Evolutionary conservation across 2,329 filamentous ascomycete genomes (phyloP).

Genomic region (Orbilia quercus): DNA sequence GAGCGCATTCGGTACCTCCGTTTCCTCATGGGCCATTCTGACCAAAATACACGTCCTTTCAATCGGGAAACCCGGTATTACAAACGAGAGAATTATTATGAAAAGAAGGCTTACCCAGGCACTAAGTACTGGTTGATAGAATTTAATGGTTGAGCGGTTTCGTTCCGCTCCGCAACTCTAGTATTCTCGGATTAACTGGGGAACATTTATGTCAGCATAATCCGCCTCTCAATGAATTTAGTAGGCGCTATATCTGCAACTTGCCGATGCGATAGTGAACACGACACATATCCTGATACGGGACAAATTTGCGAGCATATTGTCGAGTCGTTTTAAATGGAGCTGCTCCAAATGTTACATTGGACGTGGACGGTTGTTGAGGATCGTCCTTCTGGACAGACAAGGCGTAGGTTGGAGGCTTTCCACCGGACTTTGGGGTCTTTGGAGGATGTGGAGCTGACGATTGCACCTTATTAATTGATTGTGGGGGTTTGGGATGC

Average conservation of each 20-base stretch:
- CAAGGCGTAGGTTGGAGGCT: neutral
- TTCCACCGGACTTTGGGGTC: constrained; percentile 2
- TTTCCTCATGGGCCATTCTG: neutral
- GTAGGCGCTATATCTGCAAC: constrained; percentile 1
- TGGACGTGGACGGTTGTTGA: constrained; percentile 22
- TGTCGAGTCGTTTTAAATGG: constrained; percentile 40
- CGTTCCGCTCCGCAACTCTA: constrained; percentile 23
- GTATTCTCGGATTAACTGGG: constrained; percentile 25
- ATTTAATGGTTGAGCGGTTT: neutral
- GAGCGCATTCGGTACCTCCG: neutral
- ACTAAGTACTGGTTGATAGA: no score
- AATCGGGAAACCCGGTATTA: neutral
- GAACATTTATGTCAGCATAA: neutral
- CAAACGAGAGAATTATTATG: neutral
- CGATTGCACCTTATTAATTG: constrained; percentile 1
- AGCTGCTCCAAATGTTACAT: constrained; percentile 35
- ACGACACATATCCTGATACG: constrained; percentile 45
- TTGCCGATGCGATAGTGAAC: constrained; percentile 46
- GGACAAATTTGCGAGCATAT: constrained; percentile 39
- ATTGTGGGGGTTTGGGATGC: neutral
- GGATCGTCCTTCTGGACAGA: constrained; percentile 32
- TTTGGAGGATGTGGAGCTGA: neutral
- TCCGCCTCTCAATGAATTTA: neutral
- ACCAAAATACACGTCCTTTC: neutral
- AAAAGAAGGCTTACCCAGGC: neutral